A percentile compares a stretch with the other conserved stretches of the same genome.
phyloP scores from a whole-genome alignment of 1,284 basidiomycete genomes.

The Cryptococcus sp. region DNA sequence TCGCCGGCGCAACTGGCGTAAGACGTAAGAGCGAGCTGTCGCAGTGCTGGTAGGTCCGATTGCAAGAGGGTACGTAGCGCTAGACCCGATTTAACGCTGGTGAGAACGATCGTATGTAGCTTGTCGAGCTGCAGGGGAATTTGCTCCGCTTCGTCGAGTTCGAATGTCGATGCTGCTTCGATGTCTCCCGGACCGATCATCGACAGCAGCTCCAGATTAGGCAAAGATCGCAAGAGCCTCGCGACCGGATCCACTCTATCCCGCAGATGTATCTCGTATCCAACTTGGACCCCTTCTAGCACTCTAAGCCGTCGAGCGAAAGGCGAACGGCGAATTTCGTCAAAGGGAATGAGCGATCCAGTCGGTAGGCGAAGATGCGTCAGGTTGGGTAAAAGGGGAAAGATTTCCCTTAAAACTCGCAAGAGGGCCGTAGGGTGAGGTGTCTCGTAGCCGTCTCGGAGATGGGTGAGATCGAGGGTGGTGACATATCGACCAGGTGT shows the following conservation, averaged over 20 bases:
- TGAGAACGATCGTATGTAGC: slow-evolving; percentile 60
- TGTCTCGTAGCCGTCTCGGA: slow-evolving; percentile 55
- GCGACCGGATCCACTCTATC: slow-evolving; percentile 43
- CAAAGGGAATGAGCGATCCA: slow-evolving; percentile 48
- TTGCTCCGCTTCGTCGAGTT: slow-evolving; percentile 45
- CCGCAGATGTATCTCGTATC: slow-evolving; percentile 30
- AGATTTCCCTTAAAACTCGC: slow-evolving; percentile 44
- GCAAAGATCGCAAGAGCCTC: slow-evolving; percentile 55
- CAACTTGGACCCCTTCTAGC: slow-evolving; percentile 60
- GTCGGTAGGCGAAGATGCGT: slow-evolving; percentile 57
- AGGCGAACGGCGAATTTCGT: slow-evolving; percentile 51
- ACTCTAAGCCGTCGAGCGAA: slow-evolving; percentile 49
- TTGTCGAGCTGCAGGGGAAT: slow-evolving; percentile 52
- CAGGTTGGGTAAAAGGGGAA: slow-evolving; percentile 66
- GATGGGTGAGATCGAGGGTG: slow-evolving; percentile 59
- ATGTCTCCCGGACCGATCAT: slow-evolving; percentile 43
- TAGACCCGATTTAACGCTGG: slow-evolving; percentile 62
- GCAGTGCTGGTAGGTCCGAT: slow-evolving; percentile 60
- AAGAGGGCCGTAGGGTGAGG: slow-evolving; percentile 52
- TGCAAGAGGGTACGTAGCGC: slow-evolving; percentile 58
- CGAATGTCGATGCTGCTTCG: slow-evolving; percentile 21
- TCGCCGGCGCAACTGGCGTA: slow-evolving; percentile 44
- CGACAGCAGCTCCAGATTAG: slow-evolving; percentile 48
- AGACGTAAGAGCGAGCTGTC: slow-evolving; percentile 66
- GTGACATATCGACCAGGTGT: slow-evolving; percentile 78